Conservation (phyloP, 805 yeast species). For the Starmera amethionina region DNA sequence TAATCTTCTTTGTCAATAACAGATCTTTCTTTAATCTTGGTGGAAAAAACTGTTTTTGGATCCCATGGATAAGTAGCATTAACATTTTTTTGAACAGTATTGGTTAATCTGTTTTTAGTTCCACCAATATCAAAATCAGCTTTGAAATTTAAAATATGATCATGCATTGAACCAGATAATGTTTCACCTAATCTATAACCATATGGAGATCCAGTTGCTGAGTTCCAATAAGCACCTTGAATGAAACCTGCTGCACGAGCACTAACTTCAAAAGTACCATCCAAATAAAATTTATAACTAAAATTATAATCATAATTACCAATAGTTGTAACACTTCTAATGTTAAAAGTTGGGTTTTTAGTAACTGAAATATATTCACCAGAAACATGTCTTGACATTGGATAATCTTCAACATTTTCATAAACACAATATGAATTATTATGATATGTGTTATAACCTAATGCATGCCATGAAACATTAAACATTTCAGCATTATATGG, state of each 20-base stretch:
- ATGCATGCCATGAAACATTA: conserved; percentile 18
- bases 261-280: conserved; percentile 19
- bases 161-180: conserved; percentile 21
- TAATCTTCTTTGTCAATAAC: conserved; percentile 12
- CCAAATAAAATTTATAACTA: conserved; percentile 14
- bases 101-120: conserved; percentile 12
- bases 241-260: conserved; percentile 22
- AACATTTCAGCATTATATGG: conserved; percentile 20
- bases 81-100: conserved; percentile 8
- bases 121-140: conserved; percentile 21
- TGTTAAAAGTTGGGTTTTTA: conserved; percentile 16
- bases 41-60: conserved; percentile 11
- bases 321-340: conserved; percentile 17
- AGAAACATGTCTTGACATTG: conserved; percentile 15
- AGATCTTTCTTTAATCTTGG: conserved; percentile 9
- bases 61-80: conserved; percentile 18
- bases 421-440: conserved; percentile 20
- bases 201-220: conserved; percentile 11
- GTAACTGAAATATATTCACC: conserved; percentile 9
- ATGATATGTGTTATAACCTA: conserved; percentile 14
- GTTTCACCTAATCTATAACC: conserved; percentile 16
- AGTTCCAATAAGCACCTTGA: conserved; percentile 19
- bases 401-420: conserved; percentile 15
- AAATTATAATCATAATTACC: conserved; percentile 19
- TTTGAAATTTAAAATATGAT: conserved; percentile 18